Evolutionary conservation across 208 protist genomes (phyloP).

Genomic region (Zelonia costaricensis): DNA sequence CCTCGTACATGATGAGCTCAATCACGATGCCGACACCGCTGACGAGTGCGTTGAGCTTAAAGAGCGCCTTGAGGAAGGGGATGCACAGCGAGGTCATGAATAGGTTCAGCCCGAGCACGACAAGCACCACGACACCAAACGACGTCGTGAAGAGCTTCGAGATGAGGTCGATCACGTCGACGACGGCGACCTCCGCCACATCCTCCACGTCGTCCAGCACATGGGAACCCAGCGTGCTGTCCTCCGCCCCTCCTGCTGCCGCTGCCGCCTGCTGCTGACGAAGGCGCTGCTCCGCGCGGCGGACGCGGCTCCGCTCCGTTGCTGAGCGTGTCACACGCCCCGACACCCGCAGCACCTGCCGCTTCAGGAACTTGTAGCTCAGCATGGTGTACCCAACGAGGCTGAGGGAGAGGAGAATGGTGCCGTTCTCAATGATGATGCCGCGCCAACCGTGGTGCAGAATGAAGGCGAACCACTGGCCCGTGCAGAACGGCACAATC

Average conservation of each 20-base stretch:
- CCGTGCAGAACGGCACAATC: slow-evolving; percentile 83
- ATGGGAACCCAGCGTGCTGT: neutral
- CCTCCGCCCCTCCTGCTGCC: neutral
- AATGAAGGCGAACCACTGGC: slow-evolving; percentile 87
- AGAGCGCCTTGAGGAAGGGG: slow-evolving; percentile 80
- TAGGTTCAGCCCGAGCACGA: slow-evolving; percentile 64
- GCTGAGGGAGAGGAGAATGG: slow-evolving; percentile 70
- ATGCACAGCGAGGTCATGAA: slow-evolving; percentile 77
- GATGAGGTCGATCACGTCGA: slow-evolving; percentile 79
- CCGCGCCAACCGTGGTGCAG: slow-evolving; percentile 75
- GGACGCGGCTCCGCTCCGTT: slow-evolving; percentile 17
- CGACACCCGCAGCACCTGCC: slow-evolving; percentile 46
- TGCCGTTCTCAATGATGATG: slow-evolving; percentile 75
- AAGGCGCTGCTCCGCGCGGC: slow-evolving; percentile 9
- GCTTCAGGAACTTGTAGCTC: slow-evolving; percentile 66
- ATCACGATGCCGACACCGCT: slow-evolving; percentile 81
- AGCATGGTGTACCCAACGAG: slow-evolving; percentile 85
- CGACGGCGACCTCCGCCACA: slow-evolving; percentile 31
- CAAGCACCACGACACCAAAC: slow-evolving; percentile 73
- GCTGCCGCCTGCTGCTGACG: slow-evolving; percentile 4
- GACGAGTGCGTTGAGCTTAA: slow-evolving; percentile 81
- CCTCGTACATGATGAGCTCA: slow-evolving; percentile 84
- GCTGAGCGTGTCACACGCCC: slow-evolving; percentile 25
- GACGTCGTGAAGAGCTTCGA: slow-evolving; percentile 77
- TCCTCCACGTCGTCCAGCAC: slow-evolving; percentile 9